These are phyloP conservation scores for Pestalotiopsis sp. DNA, from an alignment of 2,329 filamentous ascomycete genomes.

Conservation along the genomic window DNA sequence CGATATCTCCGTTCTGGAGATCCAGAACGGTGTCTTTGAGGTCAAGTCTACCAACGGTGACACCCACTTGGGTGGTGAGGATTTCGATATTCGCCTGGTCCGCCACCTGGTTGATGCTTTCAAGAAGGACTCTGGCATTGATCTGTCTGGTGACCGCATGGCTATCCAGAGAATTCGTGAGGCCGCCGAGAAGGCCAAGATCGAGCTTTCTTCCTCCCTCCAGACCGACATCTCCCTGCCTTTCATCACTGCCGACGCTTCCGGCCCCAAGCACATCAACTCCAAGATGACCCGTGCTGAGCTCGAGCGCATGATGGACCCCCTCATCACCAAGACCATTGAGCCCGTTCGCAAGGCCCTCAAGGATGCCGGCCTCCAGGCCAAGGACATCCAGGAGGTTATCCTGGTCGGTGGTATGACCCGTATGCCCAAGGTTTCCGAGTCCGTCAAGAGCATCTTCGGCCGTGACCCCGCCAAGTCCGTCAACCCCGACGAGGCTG, in stretches of 20 bases:
- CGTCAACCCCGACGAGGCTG: slow-evolving; percentile 97
- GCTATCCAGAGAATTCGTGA: slow-evolving; percentile 99
- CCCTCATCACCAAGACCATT: slow-evolving; percentile 82
- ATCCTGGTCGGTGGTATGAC: slow-evolving; percentile 99
- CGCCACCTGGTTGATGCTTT: slow-evolving; percentile 93
- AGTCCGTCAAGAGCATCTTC: slow-evolving; percentile 96
- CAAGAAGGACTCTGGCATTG: slow-evolving; percentile 93
- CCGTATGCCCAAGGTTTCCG: slow-evolving; percentile 97
- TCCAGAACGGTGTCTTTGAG: slow-evolving; percentile 97
- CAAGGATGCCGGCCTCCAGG: slow-evolving; percentile 89
- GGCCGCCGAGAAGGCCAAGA: slow-evolving; percentile 99
- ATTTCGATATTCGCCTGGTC: slow-evolving; percentile 94
- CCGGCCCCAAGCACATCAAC: slow-evolving; percentile 98
- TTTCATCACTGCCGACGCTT: slow-evolving; percentile 96
- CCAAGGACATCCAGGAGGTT: slow-evolving; percentile 96
- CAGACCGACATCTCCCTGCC: slow-evolving; percentile 98
- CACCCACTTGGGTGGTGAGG: slow-evolving; percentile 96
- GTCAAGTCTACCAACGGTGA: slow-evolving; percentile 99
- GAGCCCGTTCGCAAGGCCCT: slow-evolving; percentile 95
- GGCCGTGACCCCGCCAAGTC: slow-evolving; percentile 96
- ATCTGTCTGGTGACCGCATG: slow-evolving; percentile 92
- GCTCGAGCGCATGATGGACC: slow-evolving; percentile 90
- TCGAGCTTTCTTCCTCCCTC: slow-evolving; percentile 91
- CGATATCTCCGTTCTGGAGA: slow-evolving; percentile 97
- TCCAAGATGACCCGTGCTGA: slow-evolving; percentile 89